Percentiles rank a stretch among this genome's conserved stretches.
phyloP scores from a whole-genome alignment of 2,329 filamentous ascomycete genomes.

The Calonectria leucothoes region DNA sequence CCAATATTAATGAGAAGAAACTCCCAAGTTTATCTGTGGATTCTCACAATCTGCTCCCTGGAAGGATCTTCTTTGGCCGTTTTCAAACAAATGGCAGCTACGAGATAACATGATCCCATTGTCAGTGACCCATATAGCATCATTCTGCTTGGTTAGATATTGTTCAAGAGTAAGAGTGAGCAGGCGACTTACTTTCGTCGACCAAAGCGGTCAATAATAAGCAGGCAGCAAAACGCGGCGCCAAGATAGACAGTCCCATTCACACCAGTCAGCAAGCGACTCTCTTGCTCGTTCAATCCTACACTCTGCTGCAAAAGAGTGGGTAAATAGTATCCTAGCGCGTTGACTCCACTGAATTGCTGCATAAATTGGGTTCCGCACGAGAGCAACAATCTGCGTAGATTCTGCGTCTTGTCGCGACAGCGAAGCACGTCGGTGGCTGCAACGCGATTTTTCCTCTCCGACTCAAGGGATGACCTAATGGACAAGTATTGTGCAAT shows the following conservation, averaged over 20 bases:
- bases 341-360: conserved; percentile 58
- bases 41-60: conserved; percentile 39
- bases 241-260: conserved; percentile 55
- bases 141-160: conserved; percentile 39
- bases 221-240: conserved; percentile 49
- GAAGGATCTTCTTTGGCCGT: conserved; percentile 45
- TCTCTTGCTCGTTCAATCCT: conserved; percentile 61
- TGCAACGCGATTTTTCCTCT: conserved; percentile 48
- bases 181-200: conserved; percentile 47
- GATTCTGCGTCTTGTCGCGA: conserved; percentile 51
- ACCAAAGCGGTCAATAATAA: conserved; percentile 55
- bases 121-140: conserved; percentile 52
- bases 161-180: too few relatives aligned
- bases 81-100: conserved; percentile 50
- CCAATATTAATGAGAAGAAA: neutral
- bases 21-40: neutral
- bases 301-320: conserved; percentile 67
- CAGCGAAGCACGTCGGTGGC: conserved; percentile 49
- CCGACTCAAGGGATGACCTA: conserved; percentile 48
- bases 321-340: conserved; percentile 60
- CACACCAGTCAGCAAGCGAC: conserved; percentile 66
- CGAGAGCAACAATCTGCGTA: conserved; percentile 50
- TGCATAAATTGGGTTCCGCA: conserved; percentile 62
- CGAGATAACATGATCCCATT: conserved; percentile 50
- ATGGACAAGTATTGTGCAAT: conserved; percentile 51